Conservation (phyloP, 192 early-diverging fungal species). For the Lobulomyces angularis region DNA sequence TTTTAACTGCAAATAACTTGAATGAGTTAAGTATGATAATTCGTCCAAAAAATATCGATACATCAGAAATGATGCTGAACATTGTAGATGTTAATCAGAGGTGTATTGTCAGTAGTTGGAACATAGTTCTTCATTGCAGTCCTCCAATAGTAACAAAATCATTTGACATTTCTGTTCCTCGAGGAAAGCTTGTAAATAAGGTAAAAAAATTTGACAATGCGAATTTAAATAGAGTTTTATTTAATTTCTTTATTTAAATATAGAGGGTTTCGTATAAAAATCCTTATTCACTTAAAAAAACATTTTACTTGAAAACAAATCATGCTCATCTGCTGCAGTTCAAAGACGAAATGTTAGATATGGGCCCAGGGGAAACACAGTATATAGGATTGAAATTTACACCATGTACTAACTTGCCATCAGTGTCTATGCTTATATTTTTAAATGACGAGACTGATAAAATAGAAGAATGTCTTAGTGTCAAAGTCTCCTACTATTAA, state of each 20-base stretch:
- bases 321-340: constrained; percentile 28
- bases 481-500: constrained; percentile 26
- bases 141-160: constrained; percentile 30
- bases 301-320: constrained; percentile 26
- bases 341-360: constrained; percentile 18
- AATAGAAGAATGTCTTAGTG: constrained; percentile 35
- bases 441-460: constrained; percentile 37
- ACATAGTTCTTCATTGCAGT: constrained; percentile 22
- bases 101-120: constrained; percentile 25
- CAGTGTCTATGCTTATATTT: constrained; percentile 28
- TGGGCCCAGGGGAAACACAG: constrained; percentile 21
- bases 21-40: constrained; percentile 29
- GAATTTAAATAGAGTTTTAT: background rate
- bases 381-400: constrained; percentile 32
- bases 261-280: constrained; percentile 42
- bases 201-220: too few relatives aligned
- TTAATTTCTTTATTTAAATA: background rate
- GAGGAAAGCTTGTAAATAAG: constrained; percentile 25
- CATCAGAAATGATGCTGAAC: constrained; percentile 16
- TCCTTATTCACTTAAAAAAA: constrained; percentile 25
- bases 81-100: constrained; percentile 35
- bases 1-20: constrained; percentile 23
- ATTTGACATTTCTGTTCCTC: constrained; percentile 29
- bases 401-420: constrained; percentile 1
- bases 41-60: constrained; percentile 12